These are phyloP conservation scores for Coemansia sp. DNA, from an alignment of 192 early-diverging fungal species.

Conservation along the genomic window DNA sequence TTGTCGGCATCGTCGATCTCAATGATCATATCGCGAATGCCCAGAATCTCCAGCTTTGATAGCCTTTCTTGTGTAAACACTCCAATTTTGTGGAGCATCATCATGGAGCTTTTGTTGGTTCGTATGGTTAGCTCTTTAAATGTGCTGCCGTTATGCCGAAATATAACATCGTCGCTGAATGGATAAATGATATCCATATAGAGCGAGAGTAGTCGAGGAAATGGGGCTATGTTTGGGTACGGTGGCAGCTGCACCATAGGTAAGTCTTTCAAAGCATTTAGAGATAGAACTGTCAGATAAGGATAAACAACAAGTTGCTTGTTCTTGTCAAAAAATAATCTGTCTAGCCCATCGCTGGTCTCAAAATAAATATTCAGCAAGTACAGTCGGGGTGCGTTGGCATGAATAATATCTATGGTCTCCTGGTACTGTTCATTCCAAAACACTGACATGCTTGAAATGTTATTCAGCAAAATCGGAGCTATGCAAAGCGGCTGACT, in stretches of 20 bases:
- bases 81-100: neutral
- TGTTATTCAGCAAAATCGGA: neutral
- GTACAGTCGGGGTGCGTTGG: neutral
- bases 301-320: neutral
- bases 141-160: slow-evolving; percentile 3
- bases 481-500: too few relatives aligned
- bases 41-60: neutral
- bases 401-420: neutral
- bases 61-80: neutral
- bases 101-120: neutral
- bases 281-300: neutral
- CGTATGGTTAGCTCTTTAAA: neutral
- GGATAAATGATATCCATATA: slow-evolving; percentile 7
- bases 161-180: slow-evolving; percentile 9
- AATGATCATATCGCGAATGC: neutral
- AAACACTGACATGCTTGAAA: neutral
- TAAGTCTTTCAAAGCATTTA: neutral
- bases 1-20: neutral
- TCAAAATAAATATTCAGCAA: neutral
- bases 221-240: neutral
- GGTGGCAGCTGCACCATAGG: neutral
- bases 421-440: neutral
- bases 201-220: neutral
- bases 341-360: neutral
- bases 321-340: neutral